Conservation (phyloP, 345 rosid genomes). For the Noccaea caerulescens region DNA sequence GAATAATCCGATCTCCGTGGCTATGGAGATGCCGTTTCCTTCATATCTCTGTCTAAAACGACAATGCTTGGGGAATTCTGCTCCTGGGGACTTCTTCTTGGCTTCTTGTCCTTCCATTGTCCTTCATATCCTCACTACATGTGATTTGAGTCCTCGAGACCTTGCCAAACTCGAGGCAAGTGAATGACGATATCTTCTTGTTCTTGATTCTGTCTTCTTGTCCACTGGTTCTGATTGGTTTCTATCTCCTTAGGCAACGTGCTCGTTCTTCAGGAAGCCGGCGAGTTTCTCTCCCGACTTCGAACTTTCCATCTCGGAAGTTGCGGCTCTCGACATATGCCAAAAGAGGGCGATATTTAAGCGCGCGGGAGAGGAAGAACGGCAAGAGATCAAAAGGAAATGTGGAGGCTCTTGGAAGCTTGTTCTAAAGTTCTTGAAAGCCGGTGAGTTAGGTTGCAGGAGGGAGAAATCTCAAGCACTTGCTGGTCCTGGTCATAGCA, state of each 20-base stretch:
- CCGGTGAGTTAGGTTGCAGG: slow-evolving; percentile 85
- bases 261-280: slow-evolving; percentile 94
- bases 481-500: slow-evolving; percentile 97
- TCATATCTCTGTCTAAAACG: slow-evolving; percentile 28
- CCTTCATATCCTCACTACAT: slow-evolving; percentile 41
- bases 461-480: slow-evolving; percentile 94
- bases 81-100: slow-evolving; percentile 42
- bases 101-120: slow-evolving; percentile 40
- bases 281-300: slow-evolving; percentile 83
- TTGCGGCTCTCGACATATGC: slow-evolving; percentile 97
- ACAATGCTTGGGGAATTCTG: slow-evolving; percentile 38
- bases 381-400: slow-evolving; percentile 63
- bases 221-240: slow-evolving; percentile 45
- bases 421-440: slow-evolving; percentile 77
- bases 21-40: slow-evolving; percentile 27
- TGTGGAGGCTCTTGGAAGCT: slow-evolving; percentile 98
- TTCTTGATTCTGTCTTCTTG: not conserved
- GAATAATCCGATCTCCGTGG: slow-evolving; percentile 6
- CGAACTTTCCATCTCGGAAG: slow-evolving; percentile 82
- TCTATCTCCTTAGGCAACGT: slow-evolving; percentile 71
- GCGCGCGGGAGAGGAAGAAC: slow-evolving; percentile 70
- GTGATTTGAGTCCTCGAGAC: slow-evolving; percentile 41
- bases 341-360: slow-evolving; percentile 77
- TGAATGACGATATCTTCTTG: not conserved
- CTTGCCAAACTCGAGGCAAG: slow-evolving; percentile 43